Base-by-base conservation (phyloP, 108 stramenopile genomes). In the Thalassiosira profunda region DNA sequence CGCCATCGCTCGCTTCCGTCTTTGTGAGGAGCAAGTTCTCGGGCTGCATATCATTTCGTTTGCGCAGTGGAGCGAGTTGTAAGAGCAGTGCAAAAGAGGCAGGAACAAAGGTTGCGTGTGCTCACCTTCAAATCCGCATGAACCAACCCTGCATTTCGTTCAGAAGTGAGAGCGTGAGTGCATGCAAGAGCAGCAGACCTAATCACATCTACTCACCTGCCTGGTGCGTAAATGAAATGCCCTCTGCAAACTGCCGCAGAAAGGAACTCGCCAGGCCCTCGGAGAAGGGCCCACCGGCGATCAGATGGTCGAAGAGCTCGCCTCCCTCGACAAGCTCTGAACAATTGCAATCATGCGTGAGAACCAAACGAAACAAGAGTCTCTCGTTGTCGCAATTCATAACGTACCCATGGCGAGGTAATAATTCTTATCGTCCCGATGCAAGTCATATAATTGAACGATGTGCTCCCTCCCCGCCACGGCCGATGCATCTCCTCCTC, bases 321-420 rank as follows among this genome's bases (percentile, higher is more conserved):
- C 74, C 74, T n/a, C 74, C 74, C 6, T 57, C 58, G 14, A 69
- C 47, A 17, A 29, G 62, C 48, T 76, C 73, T n/a, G n/a, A n/a
- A n/a, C n/a, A n/a, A n/a, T n/a, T n/a, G n/a, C n/a, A n/a, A n/a
- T n/a, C n/a, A n/a, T n/a, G n/a, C n/a, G n/a, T n/a, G 65, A 74
- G 57, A 14, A 46, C 64, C 40, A 74, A 43, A 30, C 67, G n/a
- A n/a, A n/a, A n/a, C n/a, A n/a, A n/a, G n/a, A n/a, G n/a, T n/a
- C n/a, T n/a, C n/a, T n/a, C n/a, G 67, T 15, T 55, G 40, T 29
- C 58, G 30, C 2, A 35, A 48, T 8, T 58, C 55, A 45, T 74
- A 74, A n/a, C n/a, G n/a, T n/a, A n/a, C n/a, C 38, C 38, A 40
- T 40, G 12, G 15, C 21, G 12, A 25, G 49, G 14, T 51, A 51